phyloP scores from a whole-genome alignment of 2,329 filamentous ascomycete species.

The Cercospora sp. region DNA sequence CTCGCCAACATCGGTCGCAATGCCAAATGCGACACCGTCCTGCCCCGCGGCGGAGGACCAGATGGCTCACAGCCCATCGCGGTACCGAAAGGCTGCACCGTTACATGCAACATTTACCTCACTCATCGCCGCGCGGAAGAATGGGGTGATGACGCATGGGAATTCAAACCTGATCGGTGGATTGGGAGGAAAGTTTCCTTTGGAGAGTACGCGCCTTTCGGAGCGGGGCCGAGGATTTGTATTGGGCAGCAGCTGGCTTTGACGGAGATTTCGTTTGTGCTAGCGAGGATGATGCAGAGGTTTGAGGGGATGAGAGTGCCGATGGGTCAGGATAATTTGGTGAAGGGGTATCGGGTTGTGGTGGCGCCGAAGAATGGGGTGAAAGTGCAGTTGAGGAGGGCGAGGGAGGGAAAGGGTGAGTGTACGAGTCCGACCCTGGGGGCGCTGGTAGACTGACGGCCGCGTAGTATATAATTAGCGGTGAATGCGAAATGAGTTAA shows the following conservation, averaged over 20 bases:
- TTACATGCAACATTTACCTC: constrained; percentile 47
- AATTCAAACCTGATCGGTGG: constrained; percentile 44
- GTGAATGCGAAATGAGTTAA: background rate
- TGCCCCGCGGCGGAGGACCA: constrained; percentile 47
- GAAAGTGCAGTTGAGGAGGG: constrained; percentile 23
- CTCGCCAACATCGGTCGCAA: constrained; percentile 50
- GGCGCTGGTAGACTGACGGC: background rate
- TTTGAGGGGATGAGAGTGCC: constrained; percentile 23
- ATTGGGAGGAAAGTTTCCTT: constrained; percentile 24
- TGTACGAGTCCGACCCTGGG: background rate
- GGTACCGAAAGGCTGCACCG: constrained; percentile 42
- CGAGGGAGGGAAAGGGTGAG: background rate
- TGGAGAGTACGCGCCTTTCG: constrained; percentile 26
- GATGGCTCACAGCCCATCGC: constrained; percentile 46
- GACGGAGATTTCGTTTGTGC: constrained; percentile 26
- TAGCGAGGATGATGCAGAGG: constrained; percentile 24
- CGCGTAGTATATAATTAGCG: background rate
- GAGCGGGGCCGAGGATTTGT: constrained; percentile 30
- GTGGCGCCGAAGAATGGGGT: constrained; percentile 28
- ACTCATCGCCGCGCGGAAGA: constrained; percentile 52
- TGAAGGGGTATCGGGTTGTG: constrained; percentile 26
- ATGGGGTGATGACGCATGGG: constrained; percentile 49
- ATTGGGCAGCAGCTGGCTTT: constrained; percentile 24
- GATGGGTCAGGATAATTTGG: constrained; percentile 24
- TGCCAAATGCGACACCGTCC: constrained; percentile 46